Conservation (phyloP, 1,139 yeast genomes). For the Saccharomyces hybrid region DNA sequence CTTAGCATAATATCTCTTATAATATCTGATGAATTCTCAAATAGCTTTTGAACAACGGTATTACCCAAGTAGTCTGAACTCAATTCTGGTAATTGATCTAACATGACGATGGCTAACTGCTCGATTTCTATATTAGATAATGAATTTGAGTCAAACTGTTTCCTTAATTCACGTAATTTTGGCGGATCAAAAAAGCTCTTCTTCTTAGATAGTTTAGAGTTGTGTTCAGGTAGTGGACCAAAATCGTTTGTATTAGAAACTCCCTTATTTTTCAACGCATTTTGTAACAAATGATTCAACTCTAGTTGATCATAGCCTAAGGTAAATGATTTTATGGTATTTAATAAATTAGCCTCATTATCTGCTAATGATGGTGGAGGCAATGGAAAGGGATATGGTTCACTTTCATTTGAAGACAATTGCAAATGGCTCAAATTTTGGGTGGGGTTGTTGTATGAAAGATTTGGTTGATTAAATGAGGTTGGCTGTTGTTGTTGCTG, state of each 20-base stretch:
- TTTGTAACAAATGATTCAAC: constrained; percentile 29
- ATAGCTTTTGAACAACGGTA: constrained; percentile 84
- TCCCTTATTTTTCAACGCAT: constrained; percentile 33
- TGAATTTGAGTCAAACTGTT: constrained; percentile 39
- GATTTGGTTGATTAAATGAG: constrained; percentile 13
- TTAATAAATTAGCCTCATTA: constrained; percentile 12
- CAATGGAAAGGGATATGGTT: constrained; percentile 23
- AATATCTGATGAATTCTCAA: constrained; percentile 58
- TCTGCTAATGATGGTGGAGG: constrained; percentile 21
- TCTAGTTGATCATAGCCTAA: constrained; percentile 16
- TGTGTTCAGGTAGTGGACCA: constrained; percentile 62
- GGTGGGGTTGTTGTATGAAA: neutral
- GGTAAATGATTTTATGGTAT: constrained; percentile 22
- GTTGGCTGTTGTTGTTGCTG: constrained; percentile 17
- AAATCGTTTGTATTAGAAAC: constrained; percentile 37
- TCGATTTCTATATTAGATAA: constrained; percentile 52
- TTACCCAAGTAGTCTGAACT: constrained; percentile 89
- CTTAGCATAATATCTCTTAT: constrained; percentile 74
- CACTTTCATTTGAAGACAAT: constrained; percentile 17
- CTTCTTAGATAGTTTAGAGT: neutral
- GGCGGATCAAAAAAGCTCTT: constrained; percentile 33
- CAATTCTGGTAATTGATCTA: constrained; percentile 79
- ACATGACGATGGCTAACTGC: constrained; percentile 71
- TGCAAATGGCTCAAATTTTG: constrained; percentile 6
- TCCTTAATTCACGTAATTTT: constrained; percentile 52